Base-by-base conservation (phyloP, 2,329 filamentous ascomycete genomes). In the Diaporthe ampelina region DNA sequence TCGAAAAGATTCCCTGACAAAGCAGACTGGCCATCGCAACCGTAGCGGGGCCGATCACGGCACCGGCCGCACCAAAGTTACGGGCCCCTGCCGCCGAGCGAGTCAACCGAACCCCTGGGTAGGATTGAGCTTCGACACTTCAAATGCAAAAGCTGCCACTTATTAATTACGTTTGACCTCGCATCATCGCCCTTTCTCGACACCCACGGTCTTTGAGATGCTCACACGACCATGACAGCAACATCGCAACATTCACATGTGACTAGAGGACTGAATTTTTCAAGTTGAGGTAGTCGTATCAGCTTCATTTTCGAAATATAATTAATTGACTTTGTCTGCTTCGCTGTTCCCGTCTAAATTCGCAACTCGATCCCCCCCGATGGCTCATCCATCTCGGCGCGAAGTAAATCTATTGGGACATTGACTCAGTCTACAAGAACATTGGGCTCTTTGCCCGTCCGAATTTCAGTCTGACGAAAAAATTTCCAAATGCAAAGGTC, bases 1-100 rank as follows among this genome's bases (percentile, higher is more conserved):
- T 40, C 26, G 32, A 40, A 48, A 29, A 48, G 63, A 67, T 52
- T 52, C 63, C 63, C 29, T 67, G 63, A 67, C 63, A 67, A 67
- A 67, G 45, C 63, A 67, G 29, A 11, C 29, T 26, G 45, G 4
- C 45, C 45, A 19, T 67, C 63, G 63, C 63, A 67, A 7, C 56
- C 56, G 69, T 54, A 15, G 69, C 58, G 69, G 69, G 69, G 69
- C 69, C 69, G 69, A 71, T 71, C 69, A 35, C 69, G 69, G 69
- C 48, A 40, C 69, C 69, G 69, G 35, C 35, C 26, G 45, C 54
- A 59, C 35, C 69, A 59, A 21, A 35, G 40, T 32, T 50, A 70
- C 17, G 67, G 29, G 24, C 50, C 32, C 52, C 9, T 32, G 29
- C 13, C n/a, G 52, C 17, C 54, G 50, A 69, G 37, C 52, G 24